Percentiles rank a stretch among this genome's conserved stretches.
Conservation (phyloP, 768 basidiomycete genomes). For the Pisolithus sp. region DNA sequence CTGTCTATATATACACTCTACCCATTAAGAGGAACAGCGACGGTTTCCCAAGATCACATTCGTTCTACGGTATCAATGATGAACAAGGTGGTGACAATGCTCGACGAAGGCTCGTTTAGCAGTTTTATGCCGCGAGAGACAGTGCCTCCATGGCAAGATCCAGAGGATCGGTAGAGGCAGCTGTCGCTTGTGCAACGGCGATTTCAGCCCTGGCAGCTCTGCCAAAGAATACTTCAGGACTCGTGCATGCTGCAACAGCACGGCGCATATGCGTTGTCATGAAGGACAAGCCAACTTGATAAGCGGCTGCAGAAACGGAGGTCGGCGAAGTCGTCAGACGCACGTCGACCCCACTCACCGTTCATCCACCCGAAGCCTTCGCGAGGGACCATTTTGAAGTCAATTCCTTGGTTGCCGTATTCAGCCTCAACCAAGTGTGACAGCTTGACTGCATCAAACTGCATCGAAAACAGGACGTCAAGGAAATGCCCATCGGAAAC, state of each 20-base stretch:
- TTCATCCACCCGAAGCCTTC: constrained; percentile 99
- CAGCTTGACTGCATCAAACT: constrained; percentile 95
- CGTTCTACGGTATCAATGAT: not conserved
- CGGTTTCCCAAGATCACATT: not conserved
- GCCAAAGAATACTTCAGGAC: constrained; percentile 85
- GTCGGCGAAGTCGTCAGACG: not conserved
- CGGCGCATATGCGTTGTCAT: constrained; percentile 91
- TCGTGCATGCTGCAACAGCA: constrained; percentile 91
- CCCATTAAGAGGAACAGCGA: not conserved
- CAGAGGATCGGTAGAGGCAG: constrained; percentile 47
- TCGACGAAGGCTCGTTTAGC: not conserved
- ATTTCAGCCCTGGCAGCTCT: constrained; percentile 30
- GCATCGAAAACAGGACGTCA: constrained; percentile 3
- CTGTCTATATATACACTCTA: not conserved
- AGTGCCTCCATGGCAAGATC: constrained; percentile 60
- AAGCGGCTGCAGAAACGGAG: constrained; percentile 56
- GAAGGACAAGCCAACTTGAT: constrained; percentile 95
- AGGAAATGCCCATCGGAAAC: not conserved
- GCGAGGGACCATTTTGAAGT: constrained; percentile 95
- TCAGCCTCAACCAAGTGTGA: constrained; percentile 97
- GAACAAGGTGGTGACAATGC: not conserved
- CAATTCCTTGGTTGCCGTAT: constrained; percentile 92
- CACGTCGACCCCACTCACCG: constrained; percentile 39
- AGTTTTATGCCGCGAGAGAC: constrained; percentile 15
- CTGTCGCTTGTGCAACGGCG: constrained; percentile 30